Evolutionary conservation across 163 green algal species (phyloP).

Genomic region (Chloroidium sp.): DNA sequence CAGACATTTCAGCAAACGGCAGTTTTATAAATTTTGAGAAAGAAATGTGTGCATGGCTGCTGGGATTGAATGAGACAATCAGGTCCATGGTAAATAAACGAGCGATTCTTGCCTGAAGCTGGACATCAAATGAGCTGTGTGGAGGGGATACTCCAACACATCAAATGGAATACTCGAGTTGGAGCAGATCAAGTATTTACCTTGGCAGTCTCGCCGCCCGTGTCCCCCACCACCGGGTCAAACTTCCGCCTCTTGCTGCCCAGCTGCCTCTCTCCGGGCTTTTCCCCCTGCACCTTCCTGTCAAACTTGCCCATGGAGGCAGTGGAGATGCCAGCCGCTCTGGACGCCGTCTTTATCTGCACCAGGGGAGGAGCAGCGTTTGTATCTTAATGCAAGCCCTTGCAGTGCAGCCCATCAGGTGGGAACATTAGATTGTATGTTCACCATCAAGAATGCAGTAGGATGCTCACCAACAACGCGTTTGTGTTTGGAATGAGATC

Average conservation of each 20-base stretch:
- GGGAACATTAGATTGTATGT: no score
- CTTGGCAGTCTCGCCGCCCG: slow-evolving; percentile 4
- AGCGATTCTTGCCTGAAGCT: not conserved
- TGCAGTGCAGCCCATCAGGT: no score
- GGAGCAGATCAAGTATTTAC: not conserved
- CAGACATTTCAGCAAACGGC: not conserved
- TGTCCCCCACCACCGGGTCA: slow-evolving; percentile 36
- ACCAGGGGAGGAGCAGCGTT: not conserved
- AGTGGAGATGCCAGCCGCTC: slow-evolving; percentile 73
- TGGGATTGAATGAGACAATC: not conserved
- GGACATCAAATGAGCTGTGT: no score
- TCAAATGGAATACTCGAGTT: not conserved
- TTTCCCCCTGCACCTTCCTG: slow-evolving; percentile 53
- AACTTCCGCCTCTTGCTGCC: slow-evolving; percentile 50
- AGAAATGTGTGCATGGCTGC: not conserved
- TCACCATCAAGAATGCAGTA: no score
- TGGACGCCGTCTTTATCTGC: slow-evolving; percentile 28
- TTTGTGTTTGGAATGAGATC: no score
- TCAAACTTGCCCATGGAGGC: slow-evolving; percentile 96
- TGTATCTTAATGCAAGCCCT: no score
- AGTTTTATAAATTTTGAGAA: not conserved
- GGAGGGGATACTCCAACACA: no score
- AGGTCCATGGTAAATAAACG: not conserved
- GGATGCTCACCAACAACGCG: no score
- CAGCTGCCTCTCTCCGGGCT: slow-evolving; percentile 35